Evolutionary conservation across 75 land plant genomes (phyloP), one percentile per base, ranked within the genome.

Genomic region (Pinus albicaulis): DNA sequence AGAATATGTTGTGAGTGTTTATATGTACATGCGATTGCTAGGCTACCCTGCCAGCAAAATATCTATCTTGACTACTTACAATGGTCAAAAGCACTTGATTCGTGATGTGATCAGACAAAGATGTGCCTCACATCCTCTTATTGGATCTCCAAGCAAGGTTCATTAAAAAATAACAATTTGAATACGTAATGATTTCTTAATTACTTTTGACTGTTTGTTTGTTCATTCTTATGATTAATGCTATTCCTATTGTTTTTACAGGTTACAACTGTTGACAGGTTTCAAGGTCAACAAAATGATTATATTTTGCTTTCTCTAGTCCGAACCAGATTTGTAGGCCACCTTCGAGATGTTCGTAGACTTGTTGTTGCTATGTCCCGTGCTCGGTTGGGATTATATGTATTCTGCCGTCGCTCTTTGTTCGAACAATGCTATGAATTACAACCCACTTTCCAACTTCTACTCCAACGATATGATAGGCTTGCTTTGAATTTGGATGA

Each of bases 241-340:
- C 7, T 36, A 7, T 16, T 12, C 13, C 23, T 44, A 16, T 56
- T 23, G 36, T 44, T 56, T 59, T 16, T 78, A 58, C 89, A 94
- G 97, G 80, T 96, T 48, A 79, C 98, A 11, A 96, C 99, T 16
- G 99, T 94, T 76, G 99, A 96, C 77, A 94, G 92, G 72, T 96
- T 94, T 82, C 99, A 96, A 89, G 99, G 99, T 48, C 99, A 96
- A 76, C 99, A 96, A 76, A 96, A 96, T 79, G 99, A 96, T 79
- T 96, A 90, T 59, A 93, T 96, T 36, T 80, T 96, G 25, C 83
- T 96, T 11, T 96, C 99, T 60, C 83, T 96, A 60, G 99, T 96
- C 22, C 95, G 99, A 5, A 90, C 99, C 64, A 89, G 98, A 25
- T 87, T 90, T 68, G 99, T 96, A 17, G 99, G 99, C 15, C 99